Evolutionary conservation across 176 grass and related monocot genomes (phyloP), one percentile per base, ranked within the genome.

Genomic region (Cymbopogon citratus): DNA sequence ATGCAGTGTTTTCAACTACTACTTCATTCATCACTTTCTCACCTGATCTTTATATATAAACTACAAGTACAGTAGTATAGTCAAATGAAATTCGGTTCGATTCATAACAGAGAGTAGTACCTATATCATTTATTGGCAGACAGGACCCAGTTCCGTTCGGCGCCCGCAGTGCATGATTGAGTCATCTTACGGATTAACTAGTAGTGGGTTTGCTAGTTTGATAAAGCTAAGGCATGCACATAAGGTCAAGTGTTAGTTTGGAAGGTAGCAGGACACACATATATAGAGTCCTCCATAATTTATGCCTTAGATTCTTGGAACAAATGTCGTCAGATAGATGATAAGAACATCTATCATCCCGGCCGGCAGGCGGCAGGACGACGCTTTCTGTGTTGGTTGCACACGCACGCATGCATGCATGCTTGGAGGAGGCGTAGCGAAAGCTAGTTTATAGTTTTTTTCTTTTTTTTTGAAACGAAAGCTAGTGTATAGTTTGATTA

Each of bases 131-230:
- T 65, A 76, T 77, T 46, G 56, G 87, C 65, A 81, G 83, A 81
- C 87, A 89, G 76, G 56, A 77, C 65, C 25, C 83, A 11, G 57
- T 81, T 85, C 63, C 27, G 78, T 89, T 85, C 78, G 87, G 87
- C 78, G 87, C n/a, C n/a, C n/a, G n/a, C 83, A 66, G 66, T 66
- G 65, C 78, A 76, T 73, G 73, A 85, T 71, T 89, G 72, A 89
- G 45, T 6, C 19, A 26, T 54, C 41, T 72, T 43, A 81, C 9
- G 2, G 54, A 46, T 26, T 65, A 46, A 66, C 5, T 33, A 35
- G 69, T 71, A n/a, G 39, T 46, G 18, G 36, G 38, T 5, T n/a
- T 39, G 23, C 13, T 52, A 67, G 12, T 68, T 49, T 67, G 61
- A 71, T 21, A 2, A 52, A 52, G 18, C 49, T 52, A 52, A 18